phyloP scores from a whole-genome alignment of 23 red algal genomes.

The Gracilaria domingensis region DNA sequence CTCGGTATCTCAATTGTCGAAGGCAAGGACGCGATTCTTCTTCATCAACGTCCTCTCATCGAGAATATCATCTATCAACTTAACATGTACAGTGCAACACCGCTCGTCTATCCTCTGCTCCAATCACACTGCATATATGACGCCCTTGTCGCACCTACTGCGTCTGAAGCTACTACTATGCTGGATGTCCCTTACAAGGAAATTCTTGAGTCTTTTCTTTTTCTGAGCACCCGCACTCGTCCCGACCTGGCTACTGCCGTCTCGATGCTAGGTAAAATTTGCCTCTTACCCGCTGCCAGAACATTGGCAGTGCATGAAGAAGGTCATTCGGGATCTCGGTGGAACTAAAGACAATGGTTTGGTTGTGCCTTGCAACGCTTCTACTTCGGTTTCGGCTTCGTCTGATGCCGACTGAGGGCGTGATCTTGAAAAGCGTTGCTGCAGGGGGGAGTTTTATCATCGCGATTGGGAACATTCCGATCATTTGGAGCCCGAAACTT shows the following conservation, averaged over 20 bases:
- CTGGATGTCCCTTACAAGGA: not conserved
- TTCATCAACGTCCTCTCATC: conserved; percentile 38
- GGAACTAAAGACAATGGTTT: conserved; percentile 17
- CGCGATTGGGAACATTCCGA: conserved; percentile 9
- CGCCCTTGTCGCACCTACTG: not conserved
- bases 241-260: conserved; percentile 35
- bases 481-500: conserved; percentile 36
- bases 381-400: not conserved
- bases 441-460: conserved; percentile 11
- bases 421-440: conserved; percentile 26
- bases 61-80: conserved; percentile 1
- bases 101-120: conserved; percentile 17
- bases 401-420: conserved; percentile 15
- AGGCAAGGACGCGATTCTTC: not conserved
- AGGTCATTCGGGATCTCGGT: conserved; percentile 15
- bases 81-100: not conserved
- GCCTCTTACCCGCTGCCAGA: not conserved
- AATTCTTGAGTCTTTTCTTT: conserved; percentile 16
- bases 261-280: conserved; percentile 61
- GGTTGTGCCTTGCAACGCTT: not conserved
- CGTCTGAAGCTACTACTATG: not conserved
- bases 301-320: conserved; percentile 33
- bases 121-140: conserved; percentile 22
- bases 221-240: conserved; percentile 23
- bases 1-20: conserved; percentile 30